Base-by-base conservation (phyloP, 192 early-diverging fungal genomes). In the Allomyces macrogynus region DNA sequence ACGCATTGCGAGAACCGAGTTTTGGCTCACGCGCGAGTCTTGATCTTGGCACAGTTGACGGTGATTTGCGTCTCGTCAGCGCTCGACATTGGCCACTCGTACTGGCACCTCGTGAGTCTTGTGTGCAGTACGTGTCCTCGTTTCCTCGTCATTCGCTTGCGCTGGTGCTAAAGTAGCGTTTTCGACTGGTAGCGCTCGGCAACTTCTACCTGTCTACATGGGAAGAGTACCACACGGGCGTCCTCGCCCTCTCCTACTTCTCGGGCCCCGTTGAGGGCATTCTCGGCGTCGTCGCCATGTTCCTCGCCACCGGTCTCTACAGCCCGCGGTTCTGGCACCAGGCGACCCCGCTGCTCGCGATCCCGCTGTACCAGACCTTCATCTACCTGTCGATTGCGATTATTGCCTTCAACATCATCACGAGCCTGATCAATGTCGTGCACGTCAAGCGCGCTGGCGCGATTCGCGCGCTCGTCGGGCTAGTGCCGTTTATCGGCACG, bases 121-220 rank as follows among this genome's bases (percentile, higher is more conserved):
- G 42, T 69, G 22, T 62, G 64, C 49, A 66, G 71, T 66, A 14
- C 20, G 66, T 24, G 14, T 44, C 23, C 18, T 24, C 7, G 22
- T 20, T 61, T 60, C 23, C 5, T 69, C 61, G 4, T 25, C 24
- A 23, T 10, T 20, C 63, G 20, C n/a, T 24, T 23, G 10, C 25
- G 18, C 20, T 24, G 32, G 20, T 18, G 60, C 32, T 40, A 40
- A 40, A 86, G 77, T 8, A 76, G 74, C 23, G 73, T 71, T 22
- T 64, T 75, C 69, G 70, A 78, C 66, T 73, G 71, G 71, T 78
- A 71, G 85, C 80, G 23, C 73, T 91, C 60, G 73, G 76, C 43
- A 91, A 90, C 79, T 95, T 95, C 72, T 95, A 92, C 75, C 75
- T 91, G 65, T 86, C 87, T 64, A 92, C 92, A 14, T 92, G 89